A percentile compares a stretch with the other conserved stretches of the same genome.
Evolutionary conservation across 768 basidiomycete species (phyloP).

Genomic region (Lactifluus echinatus): DNA sequence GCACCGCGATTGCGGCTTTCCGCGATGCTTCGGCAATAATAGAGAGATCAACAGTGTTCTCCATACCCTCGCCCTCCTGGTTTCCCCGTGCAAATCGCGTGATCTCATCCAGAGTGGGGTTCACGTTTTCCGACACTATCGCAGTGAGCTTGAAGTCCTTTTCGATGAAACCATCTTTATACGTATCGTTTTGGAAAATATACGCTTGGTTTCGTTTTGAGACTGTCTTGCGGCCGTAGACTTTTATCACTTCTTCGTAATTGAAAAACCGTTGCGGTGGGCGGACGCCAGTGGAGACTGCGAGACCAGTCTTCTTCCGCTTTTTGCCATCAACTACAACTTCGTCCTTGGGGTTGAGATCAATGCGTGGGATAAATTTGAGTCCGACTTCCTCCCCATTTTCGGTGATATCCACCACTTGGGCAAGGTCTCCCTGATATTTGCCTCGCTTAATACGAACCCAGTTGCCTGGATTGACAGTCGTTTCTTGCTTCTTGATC

Average conservation of each 20-base stretch:
- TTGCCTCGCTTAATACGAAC: conserved; percentile 91
- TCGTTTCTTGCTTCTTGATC: conserved; percentile 90
- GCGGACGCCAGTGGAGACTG: conserved; percentile 47
- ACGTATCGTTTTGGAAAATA: conserved; percentile 90
- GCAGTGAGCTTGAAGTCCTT: conserved; percentile 86
- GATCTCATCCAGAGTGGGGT: conserved; percentile 95
- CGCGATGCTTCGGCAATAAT: conserved; percentile 88
- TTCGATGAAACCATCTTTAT: conserved; percentile 90
- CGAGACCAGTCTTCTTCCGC: conserved; percentile 54
- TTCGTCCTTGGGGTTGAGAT: conserved; percentile 86
- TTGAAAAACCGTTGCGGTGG: conserved; percentile 93
- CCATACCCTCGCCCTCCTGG: conserved; percentile 53
- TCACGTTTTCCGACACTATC: conserved; percentile 77
- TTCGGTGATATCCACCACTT: conserved; percentile 90
- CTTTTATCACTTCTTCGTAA: conserved; percentile 82
- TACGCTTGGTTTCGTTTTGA: conserved; percentile 65
- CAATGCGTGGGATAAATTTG: conserved; percentile 95
- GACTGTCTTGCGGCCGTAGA: conserved; percentile 72
- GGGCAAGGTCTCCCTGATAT: conserved; percentile 90
- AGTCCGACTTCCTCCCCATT: conserved; percentile 89
- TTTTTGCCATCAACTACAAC: conserved; percentile 59
- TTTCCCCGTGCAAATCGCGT: conserved; percentile 76
- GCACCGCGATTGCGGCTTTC: conserved; percentile 82
- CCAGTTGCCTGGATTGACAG: conserved; percentile 83
- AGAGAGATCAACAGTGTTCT: conserved; percentile 73